Evolutionary conservation across 768 basidiomycete genomes (phyloP).

Genomic region (Cyclocybe cylindracea): DNA sequence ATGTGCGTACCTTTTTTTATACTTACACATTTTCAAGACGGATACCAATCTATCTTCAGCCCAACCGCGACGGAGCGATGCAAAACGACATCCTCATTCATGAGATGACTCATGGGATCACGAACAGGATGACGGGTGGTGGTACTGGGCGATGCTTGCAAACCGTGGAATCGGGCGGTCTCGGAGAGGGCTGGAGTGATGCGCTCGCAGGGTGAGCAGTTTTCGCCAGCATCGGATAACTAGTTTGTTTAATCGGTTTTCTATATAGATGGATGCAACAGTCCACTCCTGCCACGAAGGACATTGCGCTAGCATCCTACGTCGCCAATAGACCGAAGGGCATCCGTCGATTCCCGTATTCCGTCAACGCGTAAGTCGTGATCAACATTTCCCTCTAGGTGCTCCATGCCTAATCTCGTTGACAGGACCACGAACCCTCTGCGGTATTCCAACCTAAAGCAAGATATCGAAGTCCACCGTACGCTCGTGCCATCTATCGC

Average conservation of each 20-base stretch:
- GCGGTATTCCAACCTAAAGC: conserved; percentile 39
- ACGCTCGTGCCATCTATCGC: conserved; percentile 14
- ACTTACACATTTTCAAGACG: background rate
- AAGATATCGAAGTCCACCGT: conserved; percentile 47
- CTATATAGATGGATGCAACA: conserved; percentile 39
- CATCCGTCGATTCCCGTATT: conserved; percentile 59
- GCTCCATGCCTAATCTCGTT: background rate
- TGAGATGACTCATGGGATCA: conserved; percentile 52
- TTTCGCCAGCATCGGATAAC: too few species aligned
- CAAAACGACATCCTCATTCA: conserved; percentile 59
- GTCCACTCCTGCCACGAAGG: conserved; percentile 32
- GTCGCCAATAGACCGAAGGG: conserved; percentile 49
- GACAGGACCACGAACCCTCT: conserved; percentile 41
- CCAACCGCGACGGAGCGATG: conserved; percentile 38
- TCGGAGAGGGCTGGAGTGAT: conserved; percentile 75
- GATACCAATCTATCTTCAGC: conserved; percentile 5
- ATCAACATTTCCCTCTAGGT: background rate
- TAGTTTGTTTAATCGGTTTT: background rate
- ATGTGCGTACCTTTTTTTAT: conserved; percentile 8
- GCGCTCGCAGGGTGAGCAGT: conserved; percentile 41
- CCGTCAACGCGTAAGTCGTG: conserved; percentile 39
- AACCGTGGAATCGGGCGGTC: conserved; percentile 61
- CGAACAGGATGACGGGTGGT: conserved; percentile 53
- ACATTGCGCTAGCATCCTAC: conserved; percentile 48
- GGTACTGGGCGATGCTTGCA: conserved; percentile 62